These are phyloP conservation scores for Austroboletus eburneus DNA, from an alignment of 768 basidiomycete species.

Conservation along the genomic window DNA sequence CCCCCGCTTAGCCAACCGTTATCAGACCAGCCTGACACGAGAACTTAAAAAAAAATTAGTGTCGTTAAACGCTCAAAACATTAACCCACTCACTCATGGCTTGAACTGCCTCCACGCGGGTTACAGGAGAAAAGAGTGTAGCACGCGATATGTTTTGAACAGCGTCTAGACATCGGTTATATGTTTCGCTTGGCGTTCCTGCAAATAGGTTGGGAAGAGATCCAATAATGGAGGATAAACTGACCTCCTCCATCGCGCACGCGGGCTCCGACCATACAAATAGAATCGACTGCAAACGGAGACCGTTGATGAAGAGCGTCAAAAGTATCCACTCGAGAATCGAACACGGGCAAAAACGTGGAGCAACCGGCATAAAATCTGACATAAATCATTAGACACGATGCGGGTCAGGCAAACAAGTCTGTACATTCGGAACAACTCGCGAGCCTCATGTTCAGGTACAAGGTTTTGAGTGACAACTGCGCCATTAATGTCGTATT, in stretches of 20 bases:
- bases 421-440: conserved; percentile 75
- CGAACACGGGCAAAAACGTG: conserved; percentile 86
- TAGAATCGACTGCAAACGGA: conserved; percentile 88
- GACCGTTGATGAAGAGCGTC: conserved; percentile 83
- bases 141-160: conserved; percentile 82
- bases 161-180: conserved; percentile 72
- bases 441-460: conserved; percentile 76
- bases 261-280: conserved; percentile 90
- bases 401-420: conserved; percentile 3
- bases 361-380: conserved; percentile 95
- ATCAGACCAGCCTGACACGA: conserved; percentile 92
- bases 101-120: conserved; percentile 83
- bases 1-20: conserved; percentile 95
- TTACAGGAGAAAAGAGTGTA: conserved; percentile 83
- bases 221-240: conserved; percentile 15
- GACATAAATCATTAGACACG: conserved; percentile 7
- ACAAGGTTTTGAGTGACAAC: conserved; percentile 85
- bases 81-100: conserved; percentile 78
- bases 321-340: conserved; percentile 77
- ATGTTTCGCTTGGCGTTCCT: conserved; percentile 74
- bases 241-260: conserved; percentile 87
- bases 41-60: conserved; percentile 43
- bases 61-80: neutral
- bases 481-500: conserved; percentile 26
- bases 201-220: conserved; percentile 12